Evolutionary conservation across 257 asterid species (phyloP), one percentile per base, ranked within the genome.

Genomic region (Nicotiana knightiana): DNA sequence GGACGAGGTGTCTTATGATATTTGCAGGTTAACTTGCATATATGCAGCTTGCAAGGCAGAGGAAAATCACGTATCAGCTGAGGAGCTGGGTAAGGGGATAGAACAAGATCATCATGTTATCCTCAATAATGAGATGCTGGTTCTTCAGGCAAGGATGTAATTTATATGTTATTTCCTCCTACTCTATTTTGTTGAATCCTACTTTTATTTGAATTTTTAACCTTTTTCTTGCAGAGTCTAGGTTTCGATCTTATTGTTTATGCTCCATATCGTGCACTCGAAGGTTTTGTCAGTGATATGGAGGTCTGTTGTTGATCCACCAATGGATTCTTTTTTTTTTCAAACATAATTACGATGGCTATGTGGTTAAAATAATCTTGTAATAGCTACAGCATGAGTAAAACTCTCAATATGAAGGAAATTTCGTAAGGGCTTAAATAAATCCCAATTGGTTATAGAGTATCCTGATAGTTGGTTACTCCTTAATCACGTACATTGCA

Each of bases 71-170:
- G 99, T 96, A 76, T 96, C 99, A 43, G 99, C 98, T 30, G 99
- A 96, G 92, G 98, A 96, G 91, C 98, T 96, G 85, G 99, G 99
- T 70, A 96, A 93, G 89, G 99, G 99, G 84, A 95, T 95, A 55
- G 98, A 91, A 76, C 99, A 95, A 87, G 95, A 95, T 90, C 98
- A 95, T 86, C 94, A 90, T 33, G 89, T 89, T 86, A 95, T 95
- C 85, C 98, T 95, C 57, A 92, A 91, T 84, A 91, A 93, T 83
- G 99, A 95, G 87, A 93, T 95, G 95, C 90, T 95, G 82, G 97
- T 95, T 89, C 93, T 95, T 80, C 97, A 93, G 99, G 99, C 88
- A 91, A 67, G 89, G 24, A 80, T 82, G 28, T 83, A 26, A 26
- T 64, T 77, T 82, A 51, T 28, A 73, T 12, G 71, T 67, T 21